Base-by-base conservation (phyloP, 2,329 filamentous ascomycete species). In the Hirsutella rhossiliensis region DNA sequence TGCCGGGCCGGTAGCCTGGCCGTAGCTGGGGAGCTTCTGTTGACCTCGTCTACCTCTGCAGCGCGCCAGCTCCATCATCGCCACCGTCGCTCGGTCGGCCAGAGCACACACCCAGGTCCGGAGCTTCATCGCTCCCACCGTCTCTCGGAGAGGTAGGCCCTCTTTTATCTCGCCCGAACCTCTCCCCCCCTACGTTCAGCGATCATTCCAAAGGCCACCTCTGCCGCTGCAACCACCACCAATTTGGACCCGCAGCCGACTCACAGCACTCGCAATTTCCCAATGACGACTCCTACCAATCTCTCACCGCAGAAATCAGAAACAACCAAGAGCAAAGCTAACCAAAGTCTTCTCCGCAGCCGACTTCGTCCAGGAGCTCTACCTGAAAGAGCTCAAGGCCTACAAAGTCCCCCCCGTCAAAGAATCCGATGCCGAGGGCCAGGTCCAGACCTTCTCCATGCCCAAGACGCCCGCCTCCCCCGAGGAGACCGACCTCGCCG, bases 331-430 rank as follows among this genome's bases (percentile, higher is more conserved):
- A 9, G 6, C 6, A 5, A 27, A 27, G 48, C 54, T 62, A 56
- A 62, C 56, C 5, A 42, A 43, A 27, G 45, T 37, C 43, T 15
- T 44, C 38, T 30, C 23, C 42, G 52, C 62, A 97, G 92, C 87
- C 80, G 92, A 98, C 68, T 80, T 95, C 60, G 87, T 98, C 58
- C 92, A 97, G 72, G 90, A 97, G 65, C 79, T 98, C 62, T 98
- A 98, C 77, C 81, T 98, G 57, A 84, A 83, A 67, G 89, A 97
- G 71, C 81, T 98, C 63, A 92, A 90, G 73, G 79, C 80, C 69
- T 97, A 95, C 84, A 97, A 97, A 79, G 73, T 82, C 52, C 73
- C 85, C 45, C 73, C 80, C 54, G 64, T 90, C 71, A 95, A 96
- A 76, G 76, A 87, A 52, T 78, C 79, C 58, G 92, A 97, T 62